Base-by-base conservation (phyloP, 2,329 filamentous ascomycete genomes). In the Colletotrichum zoysiae region DNA sequence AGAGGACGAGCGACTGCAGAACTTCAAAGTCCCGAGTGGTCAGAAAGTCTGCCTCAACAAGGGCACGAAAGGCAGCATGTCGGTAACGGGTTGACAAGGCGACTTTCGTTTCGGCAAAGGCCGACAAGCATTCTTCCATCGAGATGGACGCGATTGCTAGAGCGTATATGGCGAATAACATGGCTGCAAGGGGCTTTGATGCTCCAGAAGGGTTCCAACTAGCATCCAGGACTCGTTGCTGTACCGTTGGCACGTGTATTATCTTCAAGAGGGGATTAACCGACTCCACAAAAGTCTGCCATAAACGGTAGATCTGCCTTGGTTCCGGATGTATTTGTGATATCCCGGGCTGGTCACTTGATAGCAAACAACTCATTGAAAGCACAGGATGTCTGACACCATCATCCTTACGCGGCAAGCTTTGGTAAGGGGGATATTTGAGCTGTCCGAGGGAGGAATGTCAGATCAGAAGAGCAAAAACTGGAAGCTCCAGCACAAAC, bases 181-280 rank as follows among this genome's bases (percentile, higher is more conserved):
- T 73, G 0, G 79, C 79, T 0, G 66, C 53, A 0, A 79, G 70
- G 0, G 77, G 60, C 1, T 76, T 77, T 0, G 77, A 57, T 1
- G 74, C 62, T 1, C 50, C 58, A 0, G 35, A 8, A 0, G 72
- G 56, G 18, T 79, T 74, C 78, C 78, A 80, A 8, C 70, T 76
- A 2, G 78, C 78, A 9, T 81, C 77, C 1, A 80, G 38, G 3
- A 81, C 74, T 16, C 76, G 75, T 20, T 78, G 77, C 16, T 81
- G 78, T 1, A 80, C 70, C 4, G 76, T 79, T 11, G 80, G 80
- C 1, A 79, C 75, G 46, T 81, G 80, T 0, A 80, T 44, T 2
- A 81, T 76, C 66, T 80, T 81, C 16, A 74, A 72, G 0, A 82
- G 67, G 0, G 79, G 80, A 16, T 82, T 79, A 40, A 80, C 77